Evolutionary conservation across 768 basidiomycete genomes (phyloP).

Genomic region (Basidioascus undulatus): DNA sequence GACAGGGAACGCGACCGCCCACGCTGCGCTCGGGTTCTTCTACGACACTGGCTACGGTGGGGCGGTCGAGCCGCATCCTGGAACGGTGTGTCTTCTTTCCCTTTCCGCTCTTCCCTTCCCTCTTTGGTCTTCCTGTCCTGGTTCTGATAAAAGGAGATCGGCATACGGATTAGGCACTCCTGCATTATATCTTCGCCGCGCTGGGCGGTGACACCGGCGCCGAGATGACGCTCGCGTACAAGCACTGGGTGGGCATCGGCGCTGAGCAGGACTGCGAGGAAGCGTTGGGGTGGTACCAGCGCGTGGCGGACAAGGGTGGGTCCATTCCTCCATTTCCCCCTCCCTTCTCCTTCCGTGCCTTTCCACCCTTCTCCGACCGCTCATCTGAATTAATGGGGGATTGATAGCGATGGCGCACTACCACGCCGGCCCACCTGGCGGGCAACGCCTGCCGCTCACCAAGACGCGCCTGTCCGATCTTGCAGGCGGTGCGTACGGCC

Average conservation of each 20-base stretch:
- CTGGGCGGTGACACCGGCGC: constrained; percentile 67
- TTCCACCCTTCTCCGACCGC: constrained; percentile 14
- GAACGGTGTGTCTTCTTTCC: no score
- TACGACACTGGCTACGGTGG: no score
- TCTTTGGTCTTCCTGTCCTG: no score
- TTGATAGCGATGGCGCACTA: constrained; percentile 50
- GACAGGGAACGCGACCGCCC: no score
- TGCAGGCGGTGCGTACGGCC: constrained; percentile 77
- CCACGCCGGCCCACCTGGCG: constrained; percentile 69
- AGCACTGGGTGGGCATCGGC: constrained; percentile 89
- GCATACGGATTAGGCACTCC: no score
- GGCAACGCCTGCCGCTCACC: constrained; percentile 57
- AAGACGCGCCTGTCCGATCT: constrained; percentile 68
- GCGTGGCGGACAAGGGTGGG: constrained; percentile 59
- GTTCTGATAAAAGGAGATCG: no score
- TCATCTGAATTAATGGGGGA: neutral
- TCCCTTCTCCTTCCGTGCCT: neutral
- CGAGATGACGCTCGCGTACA: constrained; percentile 78
- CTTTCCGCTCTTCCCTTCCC: no score
- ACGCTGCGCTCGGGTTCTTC: no score
- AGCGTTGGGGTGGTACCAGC: constrained; percentile 72
- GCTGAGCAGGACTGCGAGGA: constrained; percentile 61
- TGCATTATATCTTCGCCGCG: constrained; percentile 85
- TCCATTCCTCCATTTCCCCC: neutral
- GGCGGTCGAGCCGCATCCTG: no score